Evolutionary conservation across 768 basidiomycete species (phyloP).

Genomic region (Leccinum truebloodii): DNA sequence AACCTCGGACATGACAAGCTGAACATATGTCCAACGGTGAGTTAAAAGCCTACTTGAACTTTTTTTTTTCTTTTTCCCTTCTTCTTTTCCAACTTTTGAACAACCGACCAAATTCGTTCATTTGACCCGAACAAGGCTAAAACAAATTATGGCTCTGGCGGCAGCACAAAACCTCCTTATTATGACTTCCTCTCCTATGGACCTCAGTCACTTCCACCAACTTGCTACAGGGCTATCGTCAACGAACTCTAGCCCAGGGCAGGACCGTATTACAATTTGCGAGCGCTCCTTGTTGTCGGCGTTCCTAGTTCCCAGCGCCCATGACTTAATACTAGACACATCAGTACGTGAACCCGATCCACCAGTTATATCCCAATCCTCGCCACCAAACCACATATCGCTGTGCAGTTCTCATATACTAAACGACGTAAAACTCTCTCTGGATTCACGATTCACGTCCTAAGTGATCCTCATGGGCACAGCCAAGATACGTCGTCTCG

Average conservation of each 20-base stretch:
- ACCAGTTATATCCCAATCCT: neutral
- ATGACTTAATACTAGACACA: neutral
- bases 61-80: neutral
- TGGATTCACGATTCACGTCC: neutral
- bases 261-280: neutral
- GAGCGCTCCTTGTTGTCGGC: neutral
- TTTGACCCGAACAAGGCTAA: conserved; percentile 13
- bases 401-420: neutral
- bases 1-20: conserved; percentile 26
- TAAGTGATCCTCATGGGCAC: neutral
- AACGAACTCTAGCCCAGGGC: neutral
- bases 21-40: conserved; percentile 10
- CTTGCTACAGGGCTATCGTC: neutral
- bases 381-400: neutral
- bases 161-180: neutral
- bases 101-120: conserved; percentile 30
- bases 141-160: neutral
- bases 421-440: conserved; percentile 4
- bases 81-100: conserved; percentile 7
- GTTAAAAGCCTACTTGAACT: neutral
- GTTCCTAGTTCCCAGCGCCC: neutral
- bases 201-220: neutral
- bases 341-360: neutral
- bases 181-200: neutral
- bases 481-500: neutral